Evolutionary conservation across 371 early-diverging fungal genomes (phyloP), one percentile per base, ranked within the genome.

Genomic region (Lichtheimia ornata): DNA sequence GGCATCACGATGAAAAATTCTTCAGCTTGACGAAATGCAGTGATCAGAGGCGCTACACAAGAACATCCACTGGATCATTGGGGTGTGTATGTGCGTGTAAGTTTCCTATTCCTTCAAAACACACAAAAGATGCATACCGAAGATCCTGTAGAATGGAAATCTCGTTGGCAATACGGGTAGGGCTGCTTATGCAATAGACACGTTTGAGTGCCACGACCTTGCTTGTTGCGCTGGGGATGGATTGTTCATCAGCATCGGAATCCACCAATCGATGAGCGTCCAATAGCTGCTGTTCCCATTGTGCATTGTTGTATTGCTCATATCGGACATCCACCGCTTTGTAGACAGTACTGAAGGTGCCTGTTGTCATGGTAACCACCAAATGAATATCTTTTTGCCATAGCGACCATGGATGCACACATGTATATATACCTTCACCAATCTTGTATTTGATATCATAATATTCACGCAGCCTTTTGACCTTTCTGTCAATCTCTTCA

Each of bases 291-390:
- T 59, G 61, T n/a, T 75, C 78, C 91, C 89, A 90, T 22, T 62
- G 53, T 27, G 70, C 64, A 60, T 95, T 95, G 54, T 90, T 81
- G 61, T 89, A 92, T 5, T 75, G 60, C 12, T 86, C 71, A 57
- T 91, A 82, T 28, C 87, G 70, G 12, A 91, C 60, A 66, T 95
- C 94, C n/a, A 90, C 64, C 0, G 97, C 99, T 65, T 93, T 93
- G 79, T 96, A 99, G 1, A 99, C 99, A 0, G 90, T 88, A 69
- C 95, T 94, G 71, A 99, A 99, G 0, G 99, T 95, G 17, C 99
- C 93, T 58, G 9, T 27, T 18, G 5, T 17, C 24, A 28, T 15
- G 28, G 9, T 53, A 20, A 30, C 4, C n/a, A 27, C n/a, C 25
- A 25, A 14, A 4, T 35, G 2, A 35, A 35, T 35, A 35, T 11